phyloP scores from a whole-genome alignment of 306 rosid genomes.

The Ammopiptanthus mongolicus region DNA sequence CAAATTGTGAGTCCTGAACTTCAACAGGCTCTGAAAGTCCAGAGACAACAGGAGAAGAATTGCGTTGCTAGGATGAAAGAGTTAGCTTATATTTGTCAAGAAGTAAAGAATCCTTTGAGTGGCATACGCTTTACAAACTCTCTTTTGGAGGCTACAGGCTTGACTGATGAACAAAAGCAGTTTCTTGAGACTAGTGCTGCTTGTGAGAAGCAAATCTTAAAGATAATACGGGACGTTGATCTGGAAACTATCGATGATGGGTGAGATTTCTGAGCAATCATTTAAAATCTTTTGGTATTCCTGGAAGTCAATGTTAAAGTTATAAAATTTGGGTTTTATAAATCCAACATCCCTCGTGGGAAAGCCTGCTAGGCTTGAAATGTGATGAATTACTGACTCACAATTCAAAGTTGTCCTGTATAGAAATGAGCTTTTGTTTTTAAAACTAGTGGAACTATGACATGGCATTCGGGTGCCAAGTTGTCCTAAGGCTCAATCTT shows the following conservation, averaged over 20 bases:
- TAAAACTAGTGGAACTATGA: neutral
- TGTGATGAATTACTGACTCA: neutral
- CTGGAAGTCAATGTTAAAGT: neutral
- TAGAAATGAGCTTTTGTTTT: constrained; percentile 1
- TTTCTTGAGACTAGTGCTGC: constrained; percentile 87
- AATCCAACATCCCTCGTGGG: neutral
- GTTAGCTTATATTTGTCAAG: constrained; percentile 91
- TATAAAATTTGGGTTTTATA: neutral
- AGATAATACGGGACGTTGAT: constrained; percentile 69
- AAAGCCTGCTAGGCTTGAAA: constrained; percentile 13
- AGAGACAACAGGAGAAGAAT: constrained; percentile 78
- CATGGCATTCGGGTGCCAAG: neutral
- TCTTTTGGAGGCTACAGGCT: constrained; percentile 84
- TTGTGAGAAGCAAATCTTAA: constrained; percentile 92
- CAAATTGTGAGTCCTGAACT: constrained; percentile 84
- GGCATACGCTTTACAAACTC: constrained; percentile 92
- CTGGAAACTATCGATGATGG: constrained; percentile 78
- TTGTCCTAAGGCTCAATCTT: neutral
- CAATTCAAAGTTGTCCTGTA: constrained; percentile 8
- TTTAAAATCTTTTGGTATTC: constrained; percentile 2
- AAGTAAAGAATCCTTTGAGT: constrained; percentile 80
- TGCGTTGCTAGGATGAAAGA: constrained; percentile 84
- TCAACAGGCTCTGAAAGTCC: constrained; percentile 74
- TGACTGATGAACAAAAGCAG: constrained; percentile 89
- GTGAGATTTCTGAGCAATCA: constrained; percentile 46